These are phyloP conservation scores for Penicillium janthinellum DNA, from an alignment of 2,329 filamentous ascomycete species.

Conservation along the genomic window DNA sequence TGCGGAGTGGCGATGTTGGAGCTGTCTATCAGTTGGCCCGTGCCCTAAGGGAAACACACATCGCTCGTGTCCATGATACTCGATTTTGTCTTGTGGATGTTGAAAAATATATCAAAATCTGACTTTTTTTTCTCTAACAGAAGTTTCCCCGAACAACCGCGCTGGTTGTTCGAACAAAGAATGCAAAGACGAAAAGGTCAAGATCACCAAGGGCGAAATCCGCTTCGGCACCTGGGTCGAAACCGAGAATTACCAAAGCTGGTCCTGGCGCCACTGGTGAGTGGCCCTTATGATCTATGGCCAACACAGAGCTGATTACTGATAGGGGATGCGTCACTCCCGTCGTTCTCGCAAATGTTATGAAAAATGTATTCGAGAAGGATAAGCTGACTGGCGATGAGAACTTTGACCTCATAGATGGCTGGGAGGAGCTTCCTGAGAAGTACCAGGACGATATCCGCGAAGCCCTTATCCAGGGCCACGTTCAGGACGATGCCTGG, in stretches of 20 bases:
- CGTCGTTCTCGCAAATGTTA: slow-evolving; percentile 7
- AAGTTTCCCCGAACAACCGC: slow-evolving; percentile 69
- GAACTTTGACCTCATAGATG: slow-evolving; percentile 72
- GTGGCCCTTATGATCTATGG: slow-evolving; percentile 24
- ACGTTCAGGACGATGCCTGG: slow-evolving; percentile 84
- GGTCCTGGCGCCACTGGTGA: slow-evolving; percentile 86
- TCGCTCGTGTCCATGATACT: background rate
- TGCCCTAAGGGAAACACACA: background rate
- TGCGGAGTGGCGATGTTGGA: background rate
- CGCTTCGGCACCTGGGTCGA: slow-evolving; percentile 75
- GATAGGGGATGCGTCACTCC: slow-evolving; percentile 87
- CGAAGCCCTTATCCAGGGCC: slow-evolving; percentile 71
- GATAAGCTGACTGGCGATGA: slow-evolving; percentile 31
- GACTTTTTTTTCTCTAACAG: slow-evolving; percentile 49
- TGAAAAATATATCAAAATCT: slow-evolving; percentile 8
- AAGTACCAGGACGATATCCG: slow-evolving; percentile 74
- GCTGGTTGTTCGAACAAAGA: slow-evolving; percentile 72
- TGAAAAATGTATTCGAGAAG: slow-evolving; percentile 2
- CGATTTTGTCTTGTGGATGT: background rate
- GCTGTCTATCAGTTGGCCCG: slow-evolving; percentile 8
- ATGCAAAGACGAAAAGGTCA: slow-evolving; percentile 70
- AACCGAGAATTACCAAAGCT: slow-evolving; percentile 62
- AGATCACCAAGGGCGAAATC: slow-evolving; percentile 77
- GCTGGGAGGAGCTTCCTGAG: slow-evolving; percentile 73
- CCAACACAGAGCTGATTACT: background rate